Evolutionary conservation across 2,329 filamentous ascomycete species (phyloP), one percentile per base, ranked within the genome.

Genomic region (Colletotrichum melonis): DNA sequence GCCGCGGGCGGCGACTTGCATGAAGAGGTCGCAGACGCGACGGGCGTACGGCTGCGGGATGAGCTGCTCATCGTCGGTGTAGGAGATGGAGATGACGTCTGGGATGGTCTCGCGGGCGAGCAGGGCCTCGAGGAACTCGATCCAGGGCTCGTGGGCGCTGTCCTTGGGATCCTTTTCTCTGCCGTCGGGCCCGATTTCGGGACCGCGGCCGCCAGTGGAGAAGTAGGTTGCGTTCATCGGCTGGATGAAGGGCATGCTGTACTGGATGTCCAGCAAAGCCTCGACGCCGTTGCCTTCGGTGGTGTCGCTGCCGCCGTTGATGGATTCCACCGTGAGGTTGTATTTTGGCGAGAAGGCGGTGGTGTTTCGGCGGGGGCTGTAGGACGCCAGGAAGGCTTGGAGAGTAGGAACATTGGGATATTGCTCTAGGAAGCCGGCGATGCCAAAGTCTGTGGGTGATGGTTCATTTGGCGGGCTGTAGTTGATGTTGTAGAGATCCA

Each of bases 401-500:
- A 69, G 60, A 19, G 54, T 54, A 16, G 67, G 60, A 12, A 59
- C 54, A 38, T 24, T 59, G 67, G 60, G 67, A 38, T 65, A 69
- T 60, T 65, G 16, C 5, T 69, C 60, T 14, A 69, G 38, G 60
- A 69, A 69, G 54, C 60, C 67, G 6, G 60, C 67, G 54, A 69
- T 69, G 54, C 60, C 67, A 9, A 69, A 58, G 26, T 65, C 38
- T 8, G 67, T 69, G 28, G 67, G 67, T 5, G 67, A 69, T 1
- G n/a, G 35, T 28, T 28, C 38, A 22, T 54, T 35, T 11, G 60
- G 60, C 32, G 76, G 67, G n/a, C 76, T 75, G 73, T 84, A 83
- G 52, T 79, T 81, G 74, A 88, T 83, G 74, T 86, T 86, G 79
- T 88, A 88, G 14, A 87, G 80, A 63, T 83, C 78, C 9, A 79